Evolutionary conservation across 306 rosid genomes (phyloP).

Genomic region (Corylus heterophylla): DNA sequence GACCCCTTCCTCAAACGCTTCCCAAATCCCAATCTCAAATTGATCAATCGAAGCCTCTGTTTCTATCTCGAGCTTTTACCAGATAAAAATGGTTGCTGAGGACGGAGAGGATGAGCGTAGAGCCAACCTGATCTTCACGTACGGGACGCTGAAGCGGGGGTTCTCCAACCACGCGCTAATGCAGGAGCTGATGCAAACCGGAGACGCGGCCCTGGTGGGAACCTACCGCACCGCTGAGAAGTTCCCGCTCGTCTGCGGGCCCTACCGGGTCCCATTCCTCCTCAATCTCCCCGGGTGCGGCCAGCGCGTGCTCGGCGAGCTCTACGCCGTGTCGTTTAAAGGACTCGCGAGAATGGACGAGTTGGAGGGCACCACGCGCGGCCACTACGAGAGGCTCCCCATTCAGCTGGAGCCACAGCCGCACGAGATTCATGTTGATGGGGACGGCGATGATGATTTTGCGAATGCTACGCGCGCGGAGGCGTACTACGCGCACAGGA

Average conservation of each 20-base stretch:
- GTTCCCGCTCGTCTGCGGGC: slow-evolving; percentile 75
- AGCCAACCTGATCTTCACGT: slow-evolving; percentile 50
- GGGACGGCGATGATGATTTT: background rate
- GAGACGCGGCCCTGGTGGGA: slow-evolving; percentile 66
- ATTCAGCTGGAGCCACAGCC: slow-evolving; percentile 21
- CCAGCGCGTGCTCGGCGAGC: slow-evolving; percentile 56
- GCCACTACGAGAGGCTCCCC: slow-evolving; percentile 68
- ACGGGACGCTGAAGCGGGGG: slow-evolving; percentile 67
- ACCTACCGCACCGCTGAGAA: slow-evolving; percentile 39
- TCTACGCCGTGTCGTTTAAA: slow-evolving; percentile 55
- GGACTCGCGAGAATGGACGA: slow-evolving; percentile 56
- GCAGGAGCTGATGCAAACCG: slow-evolving; percentile 58
- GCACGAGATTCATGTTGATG: background rate
- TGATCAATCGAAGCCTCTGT: background rate
- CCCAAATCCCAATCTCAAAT: background rate
- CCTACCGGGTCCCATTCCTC: slow-evolving; percentile 74
- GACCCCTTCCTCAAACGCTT: background rate
- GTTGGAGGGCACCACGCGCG: slow-evolving; percentile 60
- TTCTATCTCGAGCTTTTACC: background rate
- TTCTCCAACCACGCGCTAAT: slow-evolving; percentile 68
- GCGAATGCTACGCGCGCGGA: slow-evolving; percentile 30
- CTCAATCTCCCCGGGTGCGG: slow-evolving; percentile 66
- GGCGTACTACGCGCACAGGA: slow-evolving; percentile 69
- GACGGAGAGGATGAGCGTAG: background rate
- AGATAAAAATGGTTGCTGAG: slow-evolving; percentile 36